Evolutionary conservation across 345 rosid species (phyloP).

Genomic region (Salix caprea): DNA sequence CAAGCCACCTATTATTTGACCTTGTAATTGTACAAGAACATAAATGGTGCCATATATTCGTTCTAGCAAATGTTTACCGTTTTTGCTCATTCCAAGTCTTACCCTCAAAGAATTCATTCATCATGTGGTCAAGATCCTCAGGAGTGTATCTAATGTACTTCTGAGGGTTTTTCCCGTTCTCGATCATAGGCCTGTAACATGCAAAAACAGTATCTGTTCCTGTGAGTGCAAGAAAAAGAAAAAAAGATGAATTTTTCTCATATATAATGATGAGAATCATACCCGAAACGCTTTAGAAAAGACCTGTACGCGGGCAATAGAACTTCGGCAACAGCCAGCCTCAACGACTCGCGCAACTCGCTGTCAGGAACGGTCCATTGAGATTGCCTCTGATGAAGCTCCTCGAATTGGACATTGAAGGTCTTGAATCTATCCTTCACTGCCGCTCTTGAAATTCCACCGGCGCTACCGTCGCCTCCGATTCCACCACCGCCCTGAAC

Average conservation of each 20-base stretch:
- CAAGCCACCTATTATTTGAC: slow-evolving; percentile 12
- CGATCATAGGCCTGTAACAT: slow-evolving; percentile 68
- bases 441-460: slow-evolving; percentile 60
- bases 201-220: not conserved
- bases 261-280: slow-evolving; percentile 8
- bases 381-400: slow-evolving; percentile 84
- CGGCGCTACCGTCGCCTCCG: slow-evolving; percentile 30
- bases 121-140: slow-evolving; percentile 84
- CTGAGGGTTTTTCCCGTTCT: slow-evolving; percentile 71
- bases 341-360: slow-evolving; percentile 80
- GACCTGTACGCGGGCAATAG: slow-evolving; percentile 95
- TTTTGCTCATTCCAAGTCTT: slow-evolving; percentile 81
- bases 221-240: not conserved
- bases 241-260: not conserved
- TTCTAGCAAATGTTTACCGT: slow-evolving; percentile 32
- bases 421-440: slow-evolving; percentile 92
- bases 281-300: slow-evolving; percentile 81
- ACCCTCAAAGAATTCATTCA: slow-evolving; percentile 88
- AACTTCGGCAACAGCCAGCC: slow-evolving; percentile 96
- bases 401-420: slow-evolving; percentile 83
- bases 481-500: slow-evolving; percentile 42
- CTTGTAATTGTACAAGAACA: slow-evolving; percentile 13
- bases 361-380: slow-evolving; percentile 99
- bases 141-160: slow-evolving; percentile 78
- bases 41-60: not conserved